Percentiles rank a stretch among this genome's conserved stretches.
phyloP scores from a whole-genome alignment of 805 yeast species.

The Lachancea sp. region DNA sequence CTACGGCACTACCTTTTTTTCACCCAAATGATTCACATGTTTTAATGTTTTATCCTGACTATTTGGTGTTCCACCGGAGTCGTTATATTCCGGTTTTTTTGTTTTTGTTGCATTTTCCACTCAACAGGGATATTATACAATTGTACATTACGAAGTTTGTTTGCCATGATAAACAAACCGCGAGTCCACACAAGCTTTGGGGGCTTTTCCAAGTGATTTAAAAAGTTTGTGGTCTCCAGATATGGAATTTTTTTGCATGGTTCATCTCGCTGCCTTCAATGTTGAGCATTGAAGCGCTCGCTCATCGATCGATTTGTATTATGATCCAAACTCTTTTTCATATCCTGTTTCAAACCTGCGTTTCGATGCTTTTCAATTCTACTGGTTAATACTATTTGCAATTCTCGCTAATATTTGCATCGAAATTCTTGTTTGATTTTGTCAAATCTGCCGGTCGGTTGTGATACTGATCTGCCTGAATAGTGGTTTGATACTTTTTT shows the following conservation, averaged over 20 bases:
- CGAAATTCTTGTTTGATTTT: constrained; percentile 10
- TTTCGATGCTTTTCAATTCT: constrained; percentile 10
- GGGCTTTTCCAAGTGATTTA: neutral
- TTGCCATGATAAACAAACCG: neutral
- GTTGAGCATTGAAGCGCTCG: constrained; percentile 7
- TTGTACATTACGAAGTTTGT: constrained; percentile 19
- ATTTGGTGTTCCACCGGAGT: constrained; percentile 9
- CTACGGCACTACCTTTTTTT: neutral
- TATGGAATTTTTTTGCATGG: constrained; percentile 4
- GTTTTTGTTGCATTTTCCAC: constrained; percentile 3
- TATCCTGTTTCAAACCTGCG: constrained; percentile 8
- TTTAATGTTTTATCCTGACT: constrained; percentile 8
- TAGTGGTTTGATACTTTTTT: constrained; percentile 1
- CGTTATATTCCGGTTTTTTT: constrained; percentile 8
- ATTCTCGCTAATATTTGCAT: constrained; percentile 8
- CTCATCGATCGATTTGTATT: neutral
- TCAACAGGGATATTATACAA: constrained; percentile 21
- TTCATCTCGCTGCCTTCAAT: constrained; percentile 2
- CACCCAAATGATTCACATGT: constrained; percentile 6
- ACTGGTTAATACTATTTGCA: constrained; percentile 8
- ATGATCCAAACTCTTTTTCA: constrained; percentile 6
- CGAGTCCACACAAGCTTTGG: neutral
- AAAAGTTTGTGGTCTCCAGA: constrained; percentile 1
- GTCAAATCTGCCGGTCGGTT: constrained; percentile 1
- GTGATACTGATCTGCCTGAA: neutral